phyloP scores from a whole-genome alignment of 345 rosid genomes.

The Eucalyptus paniculata region DNA sequence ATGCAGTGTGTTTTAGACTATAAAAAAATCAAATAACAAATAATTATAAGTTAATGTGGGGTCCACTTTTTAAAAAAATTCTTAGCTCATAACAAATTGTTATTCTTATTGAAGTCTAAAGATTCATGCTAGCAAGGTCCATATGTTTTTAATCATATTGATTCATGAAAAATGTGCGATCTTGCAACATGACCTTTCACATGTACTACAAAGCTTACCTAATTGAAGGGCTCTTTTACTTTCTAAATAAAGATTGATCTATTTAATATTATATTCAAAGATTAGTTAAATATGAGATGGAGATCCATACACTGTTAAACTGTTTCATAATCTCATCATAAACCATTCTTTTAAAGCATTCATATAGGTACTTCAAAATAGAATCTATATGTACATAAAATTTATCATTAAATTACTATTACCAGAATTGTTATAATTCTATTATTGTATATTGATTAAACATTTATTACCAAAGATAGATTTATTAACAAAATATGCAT shows the following conservation, averaged over 20 bases:
- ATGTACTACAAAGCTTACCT: not conserved
- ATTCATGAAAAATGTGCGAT: not conserved
- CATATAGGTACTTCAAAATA: not conserved
- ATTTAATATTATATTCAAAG: not conserved
- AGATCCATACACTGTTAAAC: not conserved
- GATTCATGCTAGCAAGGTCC: too few species aligned
- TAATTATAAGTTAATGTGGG: too few species aligned
- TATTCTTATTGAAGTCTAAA: too few species aligned
- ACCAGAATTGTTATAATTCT: not conserved
- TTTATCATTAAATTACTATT: not conserved
- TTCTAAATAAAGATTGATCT: not conserved
- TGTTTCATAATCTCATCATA: not conserved
- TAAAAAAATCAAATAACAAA: too few species aligned
- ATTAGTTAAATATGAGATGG: not conserved
- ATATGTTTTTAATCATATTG: not conserved
- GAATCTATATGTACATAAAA: not conserved
- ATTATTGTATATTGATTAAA: not conserved
- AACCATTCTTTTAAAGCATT: not conserved
- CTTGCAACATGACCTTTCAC: not conserved
- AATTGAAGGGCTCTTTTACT: not conserved
- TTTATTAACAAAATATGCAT: not conserved
- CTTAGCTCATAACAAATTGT: too few species aligned
- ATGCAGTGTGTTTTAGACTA: too few species aligned
- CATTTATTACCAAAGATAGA: not conserved
- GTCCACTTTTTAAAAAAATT: too few species aligned